Evolutionary conservation across 768 basidiomycete genomes (phyloP), one percentile per base, ranked within the genome.

Genomic region (Clitopilus passeckerianus): DNA sequence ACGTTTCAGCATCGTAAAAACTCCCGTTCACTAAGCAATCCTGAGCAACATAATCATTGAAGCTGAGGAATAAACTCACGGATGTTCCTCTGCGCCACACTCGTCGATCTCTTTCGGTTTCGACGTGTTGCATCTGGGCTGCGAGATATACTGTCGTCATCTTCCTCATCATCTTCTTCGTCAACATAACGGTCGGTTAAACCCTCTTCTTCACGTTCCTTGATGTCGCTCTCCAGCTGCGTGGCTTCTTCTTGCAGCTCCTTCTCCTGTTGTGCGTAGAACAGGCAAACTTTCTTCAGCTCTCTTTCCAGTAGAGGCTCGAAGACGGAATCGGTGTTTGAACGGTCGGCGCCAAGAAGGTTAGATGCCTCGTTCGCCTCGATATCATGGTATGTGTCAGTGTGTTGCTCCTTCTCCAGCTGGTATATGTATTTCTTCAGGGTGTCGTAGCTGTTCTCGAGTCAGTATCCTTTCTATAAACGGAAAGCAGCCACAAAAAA

Each of bases 381-480:
- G 43, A 89, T 65, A 70, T 93, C 91, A 50, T 66, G 70, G 59
- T 67, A 12, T 9, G 74, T 72, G 18, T 79, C 75, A 2, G 75
- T 78, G 46, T 80, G 79, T 58, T 91, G 85, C 61, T 86, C 82
- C 71, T 90, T 92, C 75, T 94, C 92, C 23, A 94, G 79, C 63
- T 88, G 86, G 76, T 95, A 95, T 34, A 95, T 89, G 61, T 83
- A 82, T 63, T 90, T 90, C 74, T 94, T 95, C 65, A 95, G 77
- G 5, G 83, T 77, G 70, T 91, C 92, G 68, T 95, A 95, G n/a
- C 91, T 93, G 63, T 34, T 6, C 8, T 5, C 8, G n/a, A 44
- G 30, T 15, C 23, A 14, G 15, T 3, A 23, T 24, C 3, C 34
- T 56, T 18, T 35, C 56, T 20, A n/a, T 37, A 52, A 2, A 33